These are phyloP conservation scores for Leptographium galeiforme DNA, from an alignment of 2,329 filamentous ascomycete genomes.

Conservation along the genomic window DNA sequence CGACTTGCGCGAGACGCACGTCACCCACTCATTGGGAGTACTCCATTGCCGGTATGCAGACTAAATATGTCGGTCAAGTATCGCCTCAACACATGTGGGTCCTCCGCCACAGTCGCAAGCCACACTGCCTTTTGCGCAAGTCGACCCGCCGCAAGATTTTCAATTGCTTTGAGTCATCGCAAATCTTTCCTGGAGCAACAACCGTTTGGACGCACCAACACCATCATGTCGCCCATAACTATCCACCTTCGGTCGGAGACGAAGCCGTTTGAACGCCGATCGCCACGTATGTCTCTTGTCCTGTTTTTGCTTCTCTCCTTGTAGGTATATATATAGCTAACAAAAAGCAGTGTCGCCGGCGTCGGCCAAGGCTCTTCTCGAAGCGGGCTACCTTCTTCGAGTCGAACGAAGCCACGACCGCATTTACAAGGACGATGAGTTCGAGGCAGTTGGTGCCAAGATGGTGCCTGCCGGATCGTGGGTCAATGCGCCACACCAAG, in stretches of 20 bases:
- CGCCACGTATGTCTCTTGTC: background rate
- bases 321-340: too few relatives aligned
- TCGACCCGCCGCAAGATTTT: too few relatives aligned
- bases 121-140: too few relatives aligned
- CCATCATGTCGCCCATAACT: background rate
- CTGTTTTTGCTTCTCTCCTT: too few relatives aligned
- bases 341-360: slow-evolving; percentile 10
- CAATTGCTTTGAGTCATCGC: too few relatives aligned
- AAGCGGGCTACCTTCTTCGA: slow-evolving; percentile 55
- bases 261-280: slow-evolving; percentile 14
- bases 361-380: slow-evolving; percentile 38
- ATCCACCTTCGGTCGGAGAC: slow-evolving; percentile 13
- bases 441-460: slow-evolving; percentile 47
- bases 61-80: too few relatives aligned
- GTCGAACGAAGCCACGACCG: slow-evolving; percentile 56
- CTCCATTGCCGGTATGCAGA: too few relatives aligned
- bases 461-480: slow-evolving; percentile 55
- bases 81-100: too few relatives aligned
- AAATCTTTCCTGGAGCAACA: too few relatives aligned
- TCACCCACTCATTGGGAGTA: too few relatives aligned
- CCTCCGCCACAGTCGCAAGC: too few relatives aligned
- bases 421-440: slow-evolving; percentile 51
- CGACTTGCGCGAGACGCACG: too few relatives aligned
- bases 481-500: slow-evolving; percentile 51
- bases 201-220: background rate